Conservation (phyloP, 805 yeast species). For the Candida khao-thaluensis region DNA sequence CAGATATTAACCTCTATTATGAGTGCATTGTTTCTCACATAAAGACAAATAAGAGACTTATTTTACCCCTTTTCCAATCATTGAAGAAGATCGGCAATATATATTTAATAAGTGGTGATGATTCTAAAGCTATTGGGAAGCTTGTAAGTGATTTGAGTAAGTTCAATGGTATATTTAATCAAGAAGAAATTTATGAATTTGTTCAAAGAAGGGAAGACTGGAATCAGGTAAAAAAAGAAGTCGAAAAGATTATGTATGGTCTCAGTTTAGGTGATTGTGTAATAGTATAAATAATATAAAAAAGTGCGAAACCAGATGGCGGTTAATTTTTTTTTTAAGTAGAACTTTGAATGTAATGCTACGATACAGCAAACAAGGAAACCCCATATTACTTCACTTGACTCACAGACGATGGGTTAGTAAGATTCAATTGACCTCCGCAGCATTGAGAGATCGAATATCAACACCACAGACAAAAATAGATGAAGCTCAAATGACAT, state of each 20-base stretch:
- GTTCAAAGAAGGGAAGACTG: constrained; percentile 88
- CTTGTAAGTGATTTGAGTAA: constrained; percentile 79
- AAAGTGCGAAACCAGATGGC: constrained; percentile 2
- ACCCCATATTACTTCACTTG: too few relatives aligned
- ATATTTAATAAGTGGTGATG: constrained; percentile 66
- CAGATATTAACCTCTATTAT: constrained; percentile 78
- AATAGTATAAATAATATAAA: constrained; percentile 27
- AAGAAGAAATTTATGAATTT: constrained; percentile 92
- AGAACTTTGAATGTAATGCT: not conserved
- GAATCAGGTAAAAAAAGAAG: constrained; percentile 70
- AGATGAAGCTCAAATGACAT: too few relatives aligned
- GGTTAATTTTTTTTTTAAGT: not conserved
- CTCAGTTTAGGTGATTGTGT: constrained; percentile 76
- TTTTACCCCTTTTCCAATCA: constrained; percentile 74
- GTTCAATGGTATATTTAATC: constrained; percentile 85
- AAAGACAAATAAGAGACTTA: constrained; percentile 58
- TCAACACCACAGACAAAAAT: too few relatives aligned
- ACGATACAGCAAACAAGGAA: not conserved
- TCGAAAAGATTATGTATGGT: constrained; percentile 95
- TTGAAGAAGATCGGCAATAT: constrained; percentile 83
- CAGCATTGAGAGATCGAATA: too few relatives aligned
- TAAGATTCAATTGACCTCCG: too few relatives aligned
- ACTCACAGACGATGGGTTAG: not conserved
- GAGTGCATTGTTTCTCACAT: constrained; percentile 56
- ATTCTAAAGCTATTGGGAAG: constrained; percentile 81